Base-by-base conservation (phyloP, 2,329 filamentous ascomycete genomes). In the Ambrosiella xylebori region DNA sequence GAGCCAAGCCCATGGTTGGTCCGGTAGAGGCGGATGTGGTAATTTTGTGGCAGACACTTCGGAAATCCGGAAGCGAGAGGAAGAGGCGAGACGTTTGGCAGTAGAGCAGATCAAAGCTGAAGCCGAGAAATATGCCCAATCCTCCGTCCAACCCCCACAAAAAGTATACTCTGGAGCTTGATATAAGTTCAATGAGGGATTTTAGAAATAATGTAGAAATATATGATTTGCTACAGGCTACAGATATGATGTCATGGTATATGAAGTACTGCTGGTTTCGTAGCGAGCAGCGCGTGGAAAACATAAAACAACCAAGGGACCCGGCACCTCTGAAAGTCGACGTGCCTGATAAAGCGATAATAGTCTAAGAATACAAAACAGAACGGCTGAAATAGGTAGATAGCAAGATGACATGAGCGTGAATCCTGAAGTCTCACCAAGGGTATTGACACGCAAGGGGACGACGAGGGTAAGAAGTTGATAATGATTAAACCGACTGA, bases 401-500 rank as follows among this genome's bases (percentile, higher is more conserved):
- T 54, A 54, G 35, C 15, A 36, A 41, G 52, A 54, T 17, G 41
- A 35, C 27, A 19, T 19, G 19, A 35, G 19, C 19, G 12, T 51
- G 27, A 35, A 19, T 5, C 47, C 47, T 51, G 3, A 2, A 27
- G 17, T 35, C 47, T 19, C 47, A 41, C 13, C 27, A 11, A 36
- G 19, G 27, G 27, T 11, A 51, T 11, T 15, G 19, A 51, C 27
- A 17, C n/a, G n/a, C 9, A 51, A 19, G 47, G 19, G 47, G 47
- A 11, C 13, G 9, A 27, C 27, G 17, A 51, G 47, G 11, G 47
- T n/a, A 51, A 51, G 47, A 51, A 50, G 40, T 50, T 60, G 59
- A 60, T 57, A 55, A 57, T 57, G 59, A 60, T 60, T 51, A 60
- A 60, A 36, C 57, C 52, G 59, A 60, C 51, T 54, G 55, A 51